These are phyloP conservation scores for Ilyonectria destructans DNA, from an alignment of 2,329 filamentous ascomycete genomes.

Conservation along the genomic window DNA sequence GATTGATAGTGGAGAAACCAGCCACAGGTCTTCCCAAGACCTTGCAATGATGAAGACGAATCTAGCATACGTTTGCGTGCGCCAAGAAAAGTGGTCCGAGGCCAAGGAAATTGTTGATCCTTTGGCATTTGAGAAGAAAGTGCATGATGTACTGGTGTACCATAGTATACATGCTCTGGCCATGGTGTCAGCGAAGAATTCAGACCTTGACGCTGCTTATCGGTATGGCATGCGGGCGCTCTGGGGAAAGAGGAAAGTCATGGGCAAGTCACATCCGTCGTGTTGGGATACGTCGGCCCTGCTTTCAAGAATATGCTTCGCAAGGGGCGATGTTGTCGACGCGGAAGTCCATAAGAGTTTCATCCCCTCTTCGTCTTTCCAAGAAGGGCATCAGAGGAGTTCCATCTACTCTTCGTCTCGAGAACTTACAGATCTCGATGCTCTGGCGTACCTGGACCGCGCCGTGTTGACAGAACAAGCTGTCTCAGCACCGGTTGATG, in stretches of 20 bases:
- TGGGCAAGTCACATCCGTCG: not conserved
- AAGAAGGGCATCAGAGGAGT: not conserved
- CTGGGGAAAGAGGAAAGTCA: conserved; percentile 3
- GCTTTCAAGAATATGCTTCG: conserved; percentile 4
- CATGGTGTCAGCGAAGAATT: not conserved
- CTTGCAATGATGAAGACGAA: conserved; percentile 1
- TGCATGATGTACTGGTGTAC: not conserved
- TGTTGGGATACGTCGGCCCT: not conserved
- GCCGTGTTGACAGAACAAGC: not conserved
- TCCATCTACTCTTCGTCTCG: not conserved
- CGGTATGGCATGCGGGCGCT: not conserved
- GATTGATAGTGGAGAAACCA: conserved; percentile 8
- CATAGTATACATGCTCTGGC: conserved; percentile 2
- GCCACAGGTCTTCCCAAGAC: conserved; percentile 4
- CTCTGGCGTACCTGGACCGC: not conserved
- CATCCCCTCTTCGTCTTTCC: not conserved
- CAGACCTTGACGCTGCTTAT: not conserved
- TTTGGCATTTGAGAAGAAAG: not conserved
- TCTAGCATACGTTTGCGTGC: not conserved
- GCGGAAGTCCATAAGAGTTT: conserved; percentile 2
- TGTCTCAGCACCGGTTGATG: not conserved
- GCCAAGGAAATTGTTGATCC: not conserved
- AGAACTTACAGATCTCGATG: not conserved
- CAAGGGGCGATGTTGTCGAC: not conserved
- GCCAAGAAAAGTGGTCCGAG: conserved; percentile 1